These are phyloP conservation scores for Trichocladium uniseriatum DNA, from an alignment of 495 filamentous ascomycete genomes.

Conservation along the genomic window DNA sequence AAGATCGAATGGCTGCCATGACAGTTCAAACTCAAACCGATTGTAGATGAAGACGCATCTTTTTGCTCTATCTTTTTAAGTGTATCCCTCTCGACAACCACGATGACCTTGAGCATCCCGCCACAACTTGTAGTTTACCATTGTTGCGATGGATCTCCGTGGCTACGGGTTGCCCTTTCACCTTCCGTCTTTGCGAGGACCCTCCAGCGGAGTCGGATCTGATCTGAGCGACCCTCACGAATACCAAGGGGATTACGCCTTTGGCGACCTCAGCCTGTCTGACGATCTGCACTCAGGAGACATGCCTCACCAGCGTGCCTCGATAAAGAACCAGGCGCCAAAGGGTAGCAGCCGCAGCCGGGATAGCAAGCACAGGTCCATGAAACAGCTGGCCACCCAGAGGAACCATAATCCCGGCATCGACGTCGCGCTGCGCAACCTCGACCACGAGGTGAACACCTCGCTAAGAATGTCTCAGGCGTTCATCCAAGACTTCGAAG, in stretches of 20 bases:
- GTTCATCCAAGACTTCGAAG: conserved; percentile 12
- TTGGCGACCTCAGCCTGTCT: conserved; percentile 1
- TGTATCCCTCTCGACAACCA: too few species aligned
- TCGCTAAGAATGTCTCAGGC: conserved; percentile 8
- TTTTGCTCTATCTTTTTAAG: too few species aligned
- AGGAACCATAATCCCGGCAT: conserved; percentile 7
- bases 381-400: not conserved
- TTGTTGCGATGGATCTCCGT: not conserved
- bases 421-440: conserved; percentile 10
- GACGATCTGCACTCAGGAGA: not conserved
- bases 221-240: not conserved
- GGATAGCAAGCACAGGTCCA: not conserved
- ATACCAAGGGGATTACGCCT: not conserved
- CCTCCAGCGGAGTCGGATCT: not conserved
- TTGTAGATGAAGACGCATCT: too few species aligned
- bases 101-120: not conserved
- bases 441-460: conserved; percentile 4
- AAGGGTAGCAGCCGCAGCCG: not conserved
- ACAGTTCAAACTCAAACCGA: too few species aligned
- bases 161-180: not conserved
- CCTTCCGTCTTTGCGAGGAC: not conserved
- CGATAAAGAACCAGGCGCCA: not conserved
- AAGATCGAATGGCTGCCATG: too few species aligned
- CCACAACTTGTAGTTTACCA: not conserved
- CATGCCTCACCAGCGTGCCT: not conserved